Conservation (phyloP, 129 eudicot species). For the Artemisia annua region DNA sequence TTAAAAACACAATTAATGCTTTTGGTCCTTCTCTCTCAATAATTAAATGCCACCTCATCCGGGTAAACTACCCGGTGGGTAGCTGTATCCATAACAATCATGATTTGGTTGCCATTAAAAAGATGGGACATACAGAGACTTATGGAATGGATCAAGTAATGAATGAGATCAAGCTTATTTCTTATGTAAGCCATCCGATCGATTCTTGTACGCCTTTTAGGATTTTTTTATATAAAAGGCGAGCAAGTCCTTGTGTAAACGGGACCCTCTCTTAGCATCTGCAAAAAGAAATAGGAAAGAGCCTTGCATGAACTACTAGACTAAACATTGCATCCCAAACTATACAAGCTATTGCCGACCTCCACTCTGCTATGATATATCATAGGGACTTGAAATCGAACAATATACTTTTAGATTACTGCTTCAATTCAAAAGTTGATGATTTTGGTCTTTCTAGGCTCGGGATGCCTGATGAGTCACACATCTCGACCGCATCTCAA, state of each 20-base stretch:
- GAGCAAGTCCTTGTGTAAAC: conserved; percentile 89
- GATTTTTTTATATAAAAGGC: conserved; percentile 79
- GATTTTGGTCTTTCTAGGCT: conserved; percentile 95
- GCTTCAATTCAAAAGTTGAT: conserved; percentile 78
- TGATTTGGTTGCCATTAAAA: conserved; percentile 86
- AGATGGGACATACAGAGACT: conserved; percentile 55
- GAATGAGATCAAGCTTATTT: conserved; percentile 90
- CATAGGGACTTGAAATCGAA: conserved; percentile 94
- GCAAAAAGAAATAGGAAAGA: conserved; percentile 78
- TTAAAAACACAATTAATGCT: too few relatives aligned
- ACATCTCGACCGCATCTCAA: conserved; percentile 94
- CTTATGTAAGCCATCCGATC: conserved; percentile 97
- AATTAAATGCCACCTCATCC: too few relatives aligned
- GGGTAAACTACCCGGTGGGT: too few relatives aligned
- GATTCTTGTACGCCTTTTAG: conserved; percentile 82
- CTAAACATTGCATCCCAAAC: conserved; percentile 82
- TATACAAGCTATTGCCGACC: conserved; percentile 84
- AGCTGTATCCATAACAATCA: too few relatives aligned
- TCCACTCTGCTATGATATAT: conserved; percentile 76
- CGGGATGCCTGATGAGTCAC: conserved; percentile 81
- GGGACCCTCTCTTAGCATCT: conserved; percentile 88
- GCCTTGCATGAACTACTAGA: conserved; percentile 82
- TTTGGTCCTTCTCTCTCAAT: too few relatives aligned
- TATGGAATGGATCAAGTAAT: conserved; percentile 77
- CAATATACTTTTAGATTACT: conserved; percentile 74